Percentiles rank a stretch among this genome's conserved stretches.
Conservation (phyloP, 2,329 filamentous ascomycete species). For the Chaetothyriales sp. region DNA sequence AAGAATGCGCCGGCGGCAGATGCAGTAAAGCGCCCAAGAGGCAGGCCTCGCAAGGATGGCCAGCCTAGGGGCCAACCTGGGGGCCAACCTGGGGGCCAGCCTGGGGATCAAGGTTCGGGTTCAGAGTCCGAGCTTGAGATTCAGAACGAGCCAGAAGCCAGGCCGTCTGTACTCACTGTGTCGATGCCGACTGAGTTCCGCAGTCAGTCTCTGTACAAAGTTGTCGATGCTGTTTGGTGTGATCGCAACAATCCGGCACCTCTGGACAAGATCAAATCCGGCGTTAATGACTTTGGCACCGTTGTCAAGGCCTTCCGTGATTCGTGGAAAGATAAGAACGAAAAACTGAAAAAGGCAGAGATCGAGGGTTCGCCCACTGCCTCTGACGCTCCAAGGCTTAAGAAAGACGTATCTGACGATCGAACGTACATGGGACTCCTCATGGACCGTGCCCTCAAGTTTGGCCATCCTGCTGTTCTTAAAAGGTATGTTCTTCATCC, state of each 20-base stretch:
- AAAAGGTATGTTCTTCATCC: constrained; percentile 32
- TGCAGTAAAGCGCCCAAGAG: constrained; percentile 2
- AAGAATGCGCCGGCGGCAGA: constrained; percentile 1
- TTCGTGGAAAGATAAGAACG: constrained; percentile 44
- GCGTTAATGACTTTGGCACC: constrained; percentile 43
- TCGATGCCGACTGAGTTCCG: constrained; percentile 38
- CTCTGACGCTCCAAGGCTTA: constrained; percentile 37
- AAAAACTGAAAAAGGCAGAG: constrained; percentile 42
- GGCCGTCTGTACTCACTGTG: constrained; percentile 38
- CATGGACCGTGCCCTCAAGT: constrained; percentile 27
- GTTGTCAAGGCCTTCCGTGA: constrained; percentile 45
- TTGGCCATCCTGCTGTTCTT: constrained; percentile 32
- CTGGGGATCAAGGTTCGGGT: constrained; percentile 6
- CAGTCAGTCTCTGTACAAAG: constrained; percentile 37
- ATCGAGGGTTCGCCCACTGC: constrained; percentile 32
- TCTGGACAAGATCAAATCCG: constrained; percentile 38
- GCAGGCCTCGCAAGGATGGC: constrained; percentile 4
- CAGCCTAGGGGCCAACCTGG: background rate
- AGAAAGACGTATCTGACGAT: constrained; percentile 42
- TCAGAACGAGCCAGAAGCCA: constrained; percentile 39
- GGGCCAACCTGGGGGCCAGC: constrained; percentile 1
- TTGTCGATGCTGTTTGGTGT: constrained; percentile 46
- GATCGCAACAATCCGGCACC: constrained; percentile 36
- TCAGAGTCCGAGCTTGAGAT: constrained; percentile 36
- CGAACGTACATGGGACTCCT: constrained; percentile 42